Base-by-base conservation (phyloP, 371 early-diverging fungal genomes). In the Caulochytrium protostelioides region DNA sequence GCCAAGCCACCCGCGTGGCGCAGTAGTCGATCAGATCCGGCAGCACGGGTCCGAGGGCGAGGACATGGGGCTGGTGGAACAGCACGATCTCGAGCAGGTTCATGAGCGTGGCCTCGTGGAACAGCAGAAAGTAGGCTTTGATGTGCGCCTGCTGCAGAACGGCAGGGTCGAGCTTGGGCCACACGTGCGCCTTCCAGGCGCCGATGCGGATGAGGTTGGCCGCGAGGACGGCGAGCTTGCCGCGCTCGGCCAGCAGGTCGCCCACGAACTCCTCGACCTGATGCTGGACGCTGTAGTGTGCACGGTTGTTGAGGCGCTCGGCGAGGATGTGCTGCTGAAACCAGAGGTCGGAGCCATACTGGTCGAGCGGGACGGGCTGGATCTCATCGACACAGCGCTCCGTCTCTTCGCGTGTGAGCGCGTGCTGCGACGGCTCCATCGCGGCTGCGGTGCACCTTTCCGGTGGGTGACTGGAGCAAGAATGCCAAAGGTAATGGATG, bases 61-160 rank as follows among this genome's bases (percentile, higher is more conserved):
- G 30, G 16, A 38, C 35, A 0, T 54, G 42, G 6, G 31, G 30
- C 32, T 41, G 29, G 24, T 52, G 43, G 42, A 34, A 57, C 15
- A 65, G 22, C 6, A 57, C 29, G 15, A 59, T 36, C 35, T 65
- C 56, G 12, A 65, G 34, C 18, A 65, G 49, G 35, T 62, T 62
- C 4, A 65, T 13, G 6, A 58, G 17, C 16, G 60, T 55, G 7
- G 59, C 54, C 39, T 65, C 65, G 37, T 59, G 57, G 12, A 25
- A 12, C 6, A 59, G 53, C 27, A 55, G 40, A 38, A 61, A 51
- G 32, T 61, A 61, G 0, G 43, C 28, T 16, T 37, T 43, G 33
- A 51, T 18, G 32, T 30, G 42, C 17, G 42, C 30, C 18, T 32
- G 32, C 2, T 39, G 19, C 2, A 43, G 38, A 2, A 41, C 41